Evolutionary conservation across 306 rosid genomes (phyloP), one percentile per base, ranked within the genome.

Genomic region (Cicer bijugum): DNA sequence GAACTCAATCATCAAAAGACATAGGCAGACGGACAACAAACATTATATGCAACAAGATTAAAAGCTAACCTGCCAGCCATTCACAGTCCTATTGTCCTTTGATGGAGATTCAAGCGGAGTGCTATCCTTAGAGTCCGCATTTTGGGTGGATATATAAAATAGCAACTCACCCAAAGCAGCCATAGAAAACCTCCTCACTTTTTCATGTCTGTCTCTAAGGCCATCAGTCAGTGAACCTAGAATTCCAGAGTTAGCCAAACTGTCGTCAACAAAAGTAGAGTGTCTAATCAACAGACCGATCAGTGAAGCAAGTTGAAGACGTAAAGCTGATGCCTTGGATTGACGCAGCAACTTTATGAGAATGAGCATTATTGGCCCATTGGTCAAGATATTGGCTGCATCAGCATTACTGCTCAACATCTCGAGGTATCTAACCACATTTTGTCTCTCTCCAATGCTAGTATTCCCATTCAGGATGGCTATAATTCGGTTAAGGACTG

Each of bases 161-260:
- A 94, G 77, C 85, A 94, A 85, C 85, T 94, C 97, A 37, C 99
- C 99, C 71, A 94, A 81, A 68, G 97, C 96, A 77, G 99, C 99
- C 97, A 94, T 94, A 44, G 96, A 94, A 86, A 94, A 91, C 80
- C 97, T 88, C 84, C 99, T 88, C 43, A 94, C 99, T 60, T 90
- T 94, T 77, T 94, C 99, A 78, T 89, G 99, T 75, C 69, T 89
- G 85, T 94, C 99, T 84, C 99, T 87, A 51, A 94, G 97, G 59
- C 99, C 95, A 76, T 91, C 99, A 1, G 88, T 75, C 76, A 94
- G 80, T 44, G 99, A 89, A 78, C 91, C 86, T 78, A 94, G 84
- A 73, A 94, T 86, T 75, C 96, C 99, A 76, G 93, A 89, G 87
- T 85, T 90, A 44, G 97, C 93, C 85, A 94, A 78, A 79, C 84